phyloP scores from a whole-genome alignment of 768 basidiomycete species.

The Auricularia auricula-judae region DNA sequence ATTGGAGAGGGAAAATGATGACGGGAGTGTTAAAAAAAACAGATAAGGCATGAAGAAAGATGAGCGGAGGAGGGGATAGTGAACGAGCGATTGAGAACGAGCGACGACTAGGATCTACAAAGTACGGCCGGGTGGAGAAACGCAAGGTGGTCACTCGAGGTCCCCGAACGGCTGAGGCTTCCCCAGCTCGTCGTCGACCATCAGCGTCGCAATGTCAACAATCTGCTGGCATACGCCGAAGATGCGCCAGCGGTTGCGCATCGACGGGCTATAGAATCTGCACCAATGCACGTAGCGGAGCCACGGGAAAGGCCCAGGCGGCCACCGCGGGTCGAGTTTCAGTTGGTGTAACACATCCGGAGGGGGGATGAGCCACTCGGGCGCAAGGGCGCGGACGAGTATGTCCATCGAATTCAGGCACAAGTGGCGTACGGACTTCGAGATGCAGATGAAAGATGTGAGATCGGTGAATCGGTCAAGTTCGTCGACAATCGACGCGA shows the following conservation, averaged over 20 bases:
- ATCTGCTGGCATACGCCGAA: background rate
- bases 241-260: background rate
- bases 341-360: background rate
- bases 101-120: too few relatives aligned
- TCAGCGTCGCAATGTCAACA: background rate
- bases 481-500: background rate
- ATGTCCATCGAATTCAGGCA: background rate
- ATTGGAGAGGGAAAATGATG: too few relatives aligned
- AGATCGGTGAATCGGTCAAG: background rate
- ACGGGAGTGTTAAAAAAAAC: too few relatives aligned
- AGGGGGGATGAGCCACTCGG: background rate
- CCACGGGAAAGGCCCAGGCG: background rate
- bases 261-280: background rate
- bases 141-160: too few relatives aligned
- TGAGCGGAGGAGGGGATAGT: too few relatives aligned
- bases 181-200: background rate
- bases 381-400: background rate
- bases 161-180: background rate
- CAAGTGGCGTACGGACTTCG: background rate
- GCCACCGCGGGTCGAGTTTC: background rate
- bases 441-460: background rate
- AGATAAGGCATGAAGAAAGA: too few relatives aligned
- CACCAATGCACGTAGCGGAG: background rate
- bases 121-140: too few relatives aligned
- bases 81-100: too few relatives aligned